Base-by-base conservation (phyloP, 108 stramenopile genomes). In the Nitzschia sp. region DNA sequence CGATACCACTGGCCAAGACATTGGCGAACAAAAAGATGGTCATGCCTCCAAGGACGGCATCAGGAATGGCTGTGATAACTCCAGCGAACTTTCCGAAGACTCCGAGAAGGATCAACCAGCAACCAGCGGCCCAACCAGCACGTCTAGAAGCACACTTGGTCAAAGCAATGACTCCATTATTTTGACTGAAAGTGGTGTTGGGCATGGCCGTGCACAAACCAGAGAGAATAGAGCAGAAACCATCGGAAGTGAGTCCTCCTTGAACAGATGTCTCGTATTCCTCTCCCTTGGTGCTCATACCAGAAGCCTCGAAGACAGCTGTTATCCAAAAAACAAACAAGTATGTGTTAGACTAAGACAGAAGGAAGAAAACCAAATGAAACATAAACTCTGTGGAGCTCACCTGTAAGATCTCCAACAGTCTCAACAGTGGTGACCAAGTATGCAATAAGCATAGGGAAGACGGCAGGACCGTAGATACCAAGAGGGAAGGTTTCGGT, bases 1-100 rank as follows among this genome's bases (percentile, higher is more conserved):
- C 58, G 41, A 87, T 84, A 21, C 86, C 86, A 38, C 70, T 73
- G 14, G 69, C 61, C 19, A 87, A 44, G 46, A 87, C 86, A 56
- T 84, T 87, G 59, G 74, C 65, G 52, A 87, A 87, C 52, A 87
- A 66, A 41, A 87, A 87, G 69, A 87, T 87, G 0, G 83, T 80
- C 86, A 87, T 87, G 5, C 91, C 91, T 38, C 91, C 91, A 22
- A 92, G 22, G 39, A 92, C 91, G 61, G 82, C 83, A 59, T 89
- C 88, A 19, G 91, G 90, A 66, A 92, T 92, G 29, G 76, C 79
- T 1, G 88, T 80, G 71, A 92, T 88, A 29, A 87, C 37, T 25
- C 88, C 91, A 34, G 84, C 86, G 56, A 92, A 52, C 61, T 92
- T 92, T 38, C 80, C 64, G 22, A 92, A 80, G 15, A 89, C 76